Conservation (phyloP, 192 early-diverging fungal genomes). For the Borealophlyctis nickersoniae region DNA sequence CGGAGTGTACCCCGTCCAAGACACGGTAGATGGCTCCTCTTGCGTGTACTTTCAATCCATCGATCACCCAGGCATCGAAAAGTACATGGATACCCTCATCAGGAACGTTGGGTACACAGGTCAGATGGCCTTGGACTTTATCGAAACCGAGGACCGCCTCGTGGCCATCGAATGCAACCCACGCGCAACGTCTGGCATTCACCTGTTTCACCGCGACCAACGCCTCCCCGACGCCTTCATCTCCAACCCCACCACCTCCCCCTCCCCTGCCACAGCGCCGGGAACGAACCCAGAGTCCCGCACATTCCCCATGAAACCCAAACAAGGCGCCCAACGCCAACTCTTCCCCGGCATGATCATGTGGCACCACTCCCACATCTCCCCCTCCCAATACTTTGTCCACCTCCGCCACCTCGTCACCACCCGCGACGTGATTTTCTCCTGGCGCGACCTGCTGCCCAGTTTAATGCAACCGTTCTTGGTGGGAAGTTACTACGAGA, state of each 20-base stretch:
- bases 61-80: not conserved
- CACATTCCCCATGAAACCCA: not conserved
- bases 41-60: not conserved
- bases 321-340: not conserved
- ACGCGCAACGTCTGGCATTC: not conserved
- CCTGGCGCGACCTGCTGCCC: not conserved
- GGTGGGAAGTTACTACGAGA: not conserved
- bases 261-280: no score
- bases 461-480: slow-evolving; percentile 1
- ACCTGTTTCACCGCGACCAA: not conserved
- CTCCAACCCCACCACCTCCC: not conserved
- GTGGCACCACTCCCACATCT: not conserved
- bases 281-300: no score
- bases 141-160: not conserved
- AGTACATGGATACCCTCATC: not conserved
- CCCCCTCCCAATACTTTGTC: no score
- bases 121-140: not conserved
- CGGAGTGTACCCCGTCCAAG: not conserved
- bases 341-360: not conserved
- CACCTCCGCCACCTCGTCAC: not conserved
- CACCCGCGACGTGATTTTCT: not conserved
- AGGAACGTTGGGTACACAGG: not conserved
- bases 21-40: not conserved
- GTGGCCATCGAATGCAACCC: slow-evolving; percentile 2
- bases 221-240: not conserved